Evolutionary conservation across 1,284 basidiomycete species (phyloP).

Genomic region (Ustilago bromivora): DNA sequence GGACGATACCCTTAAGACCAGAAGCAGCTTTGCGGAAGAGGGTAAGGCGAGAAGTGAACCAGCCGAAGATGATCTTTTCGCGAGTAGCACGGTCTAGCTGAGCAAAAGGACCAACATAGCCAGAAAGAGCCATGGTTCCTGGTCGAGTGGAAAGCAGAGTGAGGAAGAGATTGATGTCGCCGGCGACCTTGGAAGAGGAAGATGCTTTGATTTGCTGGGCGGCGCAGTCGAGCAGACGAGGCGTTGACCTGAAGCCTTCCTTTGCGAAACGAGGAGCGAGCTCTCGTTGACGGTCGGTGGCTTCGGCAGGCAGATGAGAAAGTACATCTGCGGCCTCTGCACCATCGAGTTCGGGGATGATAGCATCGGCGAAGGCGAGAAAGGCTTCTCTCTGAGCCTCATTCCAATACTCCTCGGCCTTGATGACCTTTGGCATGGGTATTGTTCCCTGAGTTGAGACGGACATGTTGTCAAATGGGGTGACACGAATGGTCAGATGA

Average conservation of each 20-base stretch:
- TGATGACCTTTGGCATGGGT: constrained; percentile 45
- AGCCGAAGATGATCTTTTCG: constrained; percentile 48
- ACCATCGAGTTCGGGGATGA: constrained; percentile 59
- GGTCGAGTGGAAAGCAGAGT: constrained; percentile 57
- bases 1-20: constrained; percentile 59
- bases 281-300: constrained; percentile 58
- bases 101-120: constrained; percentile 62
- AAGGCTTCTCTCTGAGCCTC: constrained; percentile 51
- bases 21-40: constrained; percentile 62
- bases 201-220: constrained; percentile 57
- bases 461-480: constrained; percentile 28
- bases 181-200: constrained; percentile 50
- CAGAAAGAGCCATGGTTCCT: constrained; percentile 61
- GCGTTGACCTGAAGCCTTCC: constrained; percentile 56
- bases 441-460: constrained; percentile 13
- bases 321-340: constrained; percentile 57
- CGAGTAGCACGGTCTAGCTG: constrained; percentile 47
- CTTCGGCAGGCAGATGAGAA: constrained; percentile 53
- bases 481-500: neutral
- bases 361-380: constrained; percentile 63
- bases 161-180: constrained; percentile 60
- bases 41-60: constrained; percentile 57
- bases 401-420: constrained; percentile 53
- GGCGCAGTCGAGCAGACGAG: constrained; percentile 57
- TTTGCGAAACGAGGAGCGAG: constrained; percentile 53